Evolutionary conservation across 2,329 filamentous ascomycete species (phyloP).

Genomic region (Alternaria tenuissima): DNA sequence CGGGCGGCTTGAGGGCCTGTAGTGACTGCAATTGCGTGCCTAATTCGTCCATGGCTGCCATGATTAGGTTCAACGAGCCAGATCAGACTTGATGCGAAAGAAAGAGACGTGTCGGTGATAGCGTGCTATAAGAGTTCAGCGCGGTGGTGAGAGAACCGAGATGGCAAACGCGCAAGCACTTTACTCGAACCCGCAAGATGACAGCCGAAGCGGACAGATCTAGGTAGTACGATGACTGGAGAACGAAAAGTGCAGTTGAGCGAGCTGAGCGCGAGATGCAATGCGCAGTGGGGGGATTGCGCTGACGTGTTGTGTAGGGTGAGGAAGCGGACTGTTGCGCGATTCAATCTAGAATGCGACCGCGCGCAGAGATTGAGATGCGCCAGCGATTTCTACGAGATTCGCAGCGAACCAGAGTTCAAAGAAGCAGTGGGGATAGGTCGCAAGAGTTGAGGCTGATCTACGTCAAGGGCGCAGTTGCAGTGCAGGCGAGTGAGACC

Average conservation of each 20-base stretch:
- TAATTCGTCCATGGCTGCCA: conserved; percentile 86
- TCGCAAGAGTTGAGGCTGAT: conserved; percentile 25
- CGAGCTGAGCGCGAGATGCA: conserved; percentile 28
- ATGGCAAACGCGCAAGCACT: conserved; percentile 36
- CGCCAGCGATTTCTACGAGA: conserved; percentile 27
- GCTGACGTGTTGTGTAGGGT: conserved; percentile 32
- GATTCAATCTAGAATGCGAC: conserved; percentile 38
- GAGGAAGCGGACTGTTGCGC: conserved; percentile 26
- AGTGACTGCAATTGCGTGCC: conserved; percentile 91
- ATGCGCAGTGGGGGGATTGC: conserved; percentile 24
- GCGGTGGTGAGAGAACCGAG: conserved; percentile 27
- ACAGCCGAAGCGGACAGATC: conserved; percentile 31
- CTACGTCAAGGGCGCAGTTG: conserved; percentile 34
- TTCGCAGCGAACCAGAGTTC: conserved; percentile 33
- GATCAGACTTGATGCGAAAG: conserved; percentile 32
- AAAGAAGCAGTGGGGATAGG: conserved; percentile 28
- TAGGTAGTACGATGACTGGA: conserved; percentile 38
- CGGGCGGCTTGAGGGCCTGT: conserved; percentile 88
- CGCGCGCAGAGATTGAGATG: conserved; percentile 28
- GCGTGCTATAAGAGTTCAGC: conserved; percentile 14
- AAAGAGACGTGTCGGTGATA: conserved; percentile 20
- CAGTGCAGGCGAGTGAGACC: conserved; percentile 30
- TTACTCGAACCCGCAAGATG: conserved; percentile 38
- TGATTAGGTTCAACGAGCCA: conserved; percentile 44
- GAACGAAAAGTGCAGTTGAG: conserved; percentile 34